Evolutionary conservation across 1,284 basidiomycete genomes (phyloP).

Genomic region (Afroboletus lepidellus): DNA sequence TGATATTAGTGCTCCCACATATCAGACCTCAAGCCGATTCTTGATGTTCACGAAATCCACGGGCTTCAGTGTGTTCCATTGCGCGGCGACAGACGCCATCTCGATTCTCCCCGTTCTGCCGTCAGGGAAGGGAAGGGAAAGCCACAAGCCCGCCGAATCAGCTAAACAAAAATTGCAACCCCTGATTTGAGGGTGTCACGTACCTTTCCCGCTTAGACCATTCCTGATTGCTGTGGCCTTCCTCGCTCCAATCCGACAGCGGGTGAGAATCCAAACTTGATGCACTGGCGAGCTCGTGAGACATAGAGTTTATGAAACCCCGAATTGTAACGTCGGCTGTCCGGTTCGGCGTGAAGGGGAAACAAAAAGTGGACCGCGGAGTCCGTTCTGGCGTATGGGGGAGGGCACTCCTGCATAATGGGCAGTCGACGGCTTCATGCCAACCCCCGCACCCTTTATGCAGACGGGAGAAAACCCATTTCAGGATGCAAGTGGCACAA

Average conservation of each 20-base stretch:
- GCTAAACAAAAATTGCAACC: neutral
- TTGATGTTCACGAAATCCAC: constrained; percentile 52
- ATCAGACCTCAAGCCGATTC: constrained; percentile 49
- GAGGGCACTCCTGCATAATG: constrained; percentile 57
- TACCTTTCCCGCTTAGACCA: constrained; percentile 54
- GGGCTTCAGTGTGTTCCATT: constrained; percentile 46
- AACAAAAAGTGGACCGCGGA: constrained; percentile 49
- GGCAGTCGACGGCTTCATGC: constrained; percentile 65
- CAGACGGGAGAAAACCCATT: constrained; percentile 64
- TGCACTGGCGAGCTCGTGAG: constrained; percentile 11
- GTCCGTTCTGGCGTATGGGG: constrained; percentile 47
- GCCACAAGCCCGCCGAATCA: constrained; percentile 10
- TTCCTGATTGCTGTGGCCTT: constrained; percentile 45
- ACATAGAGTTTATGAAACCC: constrained; percentile 47
- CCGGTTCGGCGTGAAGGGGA: constrained; percentile 63
- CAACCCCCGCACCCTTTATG: constrained; percentile 59
- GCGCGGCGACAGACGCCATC: constrained; percentile 44
- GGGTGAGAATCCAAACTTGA: constrained; percentile 5
- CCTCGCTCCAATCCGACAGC: constrained; percentile 47
- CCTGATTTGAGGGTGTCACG: constrained; percentile 18
- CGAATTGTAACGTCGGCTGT: constrained; percentile 49
- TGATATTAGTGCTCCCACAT: neutral
- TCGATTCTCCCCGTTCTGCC: constrained; percentile 50
- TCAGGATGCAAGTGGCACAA: constrained; percentile 61
- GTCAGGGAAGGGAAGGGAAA: constrained; percentile 5